These are phyloP conservation scores for Naganishia randhawae DNA, from an alignment of 768 basidiomycete species.

Conservation along the genomic window DNA sequence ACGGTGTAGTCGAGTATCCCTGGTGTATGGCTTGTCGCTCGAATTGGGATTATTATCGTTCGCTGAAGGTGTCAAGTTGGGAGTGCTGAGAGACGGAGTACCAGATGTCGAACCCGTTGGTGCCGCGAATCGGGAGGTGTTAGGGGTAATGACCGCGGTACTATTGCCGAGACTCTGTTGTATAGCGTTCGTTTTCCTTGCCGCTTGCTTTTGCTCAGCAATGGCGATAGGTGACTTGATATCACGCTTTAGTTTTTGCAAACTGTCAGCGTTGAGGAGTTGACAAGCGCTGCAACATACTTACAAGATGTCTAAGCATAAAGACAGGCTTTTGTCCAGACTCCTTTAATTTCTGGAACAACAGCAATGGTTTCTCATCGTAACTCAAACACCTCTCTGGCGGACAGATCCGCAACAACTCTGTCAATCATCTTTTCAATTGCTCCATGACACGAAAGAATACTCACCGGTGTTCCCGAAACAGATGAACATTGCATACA, in stretches of 20 bases:
- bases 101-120: background rate
- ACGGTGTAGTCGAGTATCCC: conserved; percentile 47
- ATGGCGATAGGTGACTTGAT: conserved; percentile 96
- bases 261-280: background rate
- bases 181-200: conserved; percentile 52
- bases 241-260: conserved; percentile 54
- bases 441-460: background rate
- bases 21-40: conserved; percentile 30
- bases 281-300: conserved; percentile 20
- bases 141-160: background rate
- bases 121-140: conserved; percentile 2
- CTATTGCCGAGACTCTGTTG: background rate
- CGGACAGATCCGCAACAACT: background rate
- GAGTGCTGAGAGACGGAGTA: conserved; percentile 6
- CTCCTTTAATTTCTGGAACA: conserved; percentile 97
- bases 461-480: conserved; percentile 81
- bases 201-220: conserved; percentile 91
- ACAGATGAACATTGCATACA: conserved; percentile 99
- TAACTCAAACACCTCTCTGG: conserved; percentile 93
- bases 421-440: background rate
- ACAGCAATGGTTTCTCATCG: conserved; percentile 92
- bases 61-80: background rate
- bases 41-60: conserved; percentile 35
- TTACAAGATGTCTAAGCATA: conserved; percentile 60
- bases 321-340: conserved; percentile 97